A percentile compares a stretch with the other conserved stretches of the same genome.
These are phyloP conservation scores for Pichia sp. DNA, from an alignment of 1,139 yeast genomes.

Conservation along the genomic window DNA sequence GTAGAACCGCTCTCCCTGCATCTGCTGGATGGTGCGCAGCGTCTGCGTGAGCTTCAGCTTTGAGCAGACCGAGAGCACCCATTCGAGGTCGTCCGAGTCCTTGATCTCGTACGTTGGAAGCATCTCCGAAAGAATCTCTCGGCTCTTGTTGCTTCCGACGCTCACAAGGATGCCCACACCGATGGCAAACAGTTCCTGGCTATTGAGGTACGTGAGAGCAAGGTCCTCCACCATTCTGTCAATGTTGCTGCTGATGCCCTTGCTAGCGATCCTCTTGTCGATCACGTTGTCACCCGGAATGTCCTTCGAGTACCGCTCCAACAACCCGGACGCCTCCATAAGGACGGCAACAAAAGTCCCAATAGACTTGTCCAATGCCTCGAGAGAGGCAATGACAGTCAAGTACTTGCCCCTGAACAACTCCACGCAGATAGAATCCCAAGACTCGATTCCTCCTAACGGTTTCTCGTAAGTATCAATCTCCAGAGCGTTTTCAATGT, in stretches of 20 bases:
- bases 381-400: slow-evolving; percentile 57
- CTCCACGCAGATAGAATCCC: slow-evolving; percentile 65
- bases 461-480: slow-evolving; percentile 20
- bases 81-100: slow-evolving; percentile 73
- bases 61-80: slow-evolving; percentile 63
- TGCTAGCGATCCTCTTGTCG: slow-evolving; percentile 16
- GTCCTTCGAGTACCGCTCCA: slow-evolving; percentile 40
- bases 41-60: slow-evolving; percentile 48
- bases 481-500: slow-evolving; percentile 30
- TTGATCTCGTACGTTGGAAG: slow-evolving; percentile 59
- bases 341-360: slow-evolving; percentile 64
- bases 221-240: slow-evolving; percentile 58
- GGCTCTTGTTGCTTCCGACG: slow-evolving; percentile 38
- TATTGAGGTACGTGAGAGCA: slow-evolving; percentile 51
- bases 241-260: slow-evolving; percentile 44
- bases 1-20: slow-evolving; percentile 29
- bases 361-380: slow-evolving; percentile 60
- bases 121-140: slow-evolving; percentile 51
- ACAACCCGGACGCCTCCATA: slow-evolving; percentile 60
- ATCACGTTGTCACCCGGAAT: slow-evolving; percentile 5
- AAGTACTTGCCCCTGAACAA: slow-evolving; percentile 56
- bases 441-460: slow-evolving; percentile 26
- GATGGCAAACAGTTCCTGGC: slow-evolving; percentile 54
- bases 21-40: slow-evolving; percentile 40
- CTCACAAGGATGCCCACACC: slow-evolving; percentile 55